Conservation (phyloP, 306 rosid species). For the Pueraria montana region DNA sequence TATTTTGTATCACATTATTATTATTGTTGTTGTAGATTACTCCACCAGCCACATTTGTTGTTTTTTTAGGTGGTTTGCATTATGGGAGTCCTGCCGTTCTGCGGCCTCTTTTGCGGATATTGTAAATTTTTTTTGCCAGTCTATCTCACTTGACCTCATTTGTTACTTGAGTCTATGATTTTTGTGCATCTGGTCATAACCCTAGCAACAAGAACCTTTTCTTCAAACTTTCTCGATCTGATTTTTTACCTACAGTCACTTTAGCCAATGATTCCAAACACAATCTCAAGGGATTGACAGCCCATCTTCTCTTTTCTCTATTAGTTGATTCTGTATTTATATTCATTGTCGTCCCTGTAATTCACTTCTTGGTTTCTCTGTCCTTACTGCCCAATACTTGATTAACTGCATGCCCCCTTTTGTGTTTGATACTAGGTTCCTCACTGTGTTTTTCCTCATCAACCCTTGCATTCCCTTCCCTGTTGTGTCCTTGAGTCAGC, state of each 20-base stretch:
- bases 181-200: neutral
- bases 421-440: neutral
- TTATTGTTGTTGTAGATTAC: too few species aligned
- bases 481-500: neutral
- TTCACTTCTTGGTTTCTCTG: neutral
- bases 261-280: neutral
- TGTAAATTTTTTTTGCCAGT: neutral
- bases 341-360: neutral
- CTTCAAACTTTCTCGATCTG: neutral
- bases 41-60: too few species aligned
- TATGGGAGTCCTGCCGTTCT: neutral
- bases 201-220: neutral
- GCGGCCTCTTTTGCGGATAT: neutral
- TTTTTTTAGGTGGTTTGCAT: neutral
- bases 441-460: neutral
- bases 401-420: neutral
- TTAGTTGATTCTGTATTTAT: neutral
- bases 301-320: neutral
- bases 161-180: neutral
- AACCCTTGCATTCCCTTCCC: neutral
- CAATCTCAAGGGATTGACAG: slow-evolving; percentile 13
- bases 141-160: neutral
- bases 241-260: neutral
- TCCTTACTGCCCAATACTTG: neutral
- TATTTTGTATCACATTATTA: neutral